Evolutionary conservation across 768 basidiomycete genomes (phyloP), one percentile per base, ranked within the genome.

Genomic region (Leucosporidium yakuticum): DNA sequence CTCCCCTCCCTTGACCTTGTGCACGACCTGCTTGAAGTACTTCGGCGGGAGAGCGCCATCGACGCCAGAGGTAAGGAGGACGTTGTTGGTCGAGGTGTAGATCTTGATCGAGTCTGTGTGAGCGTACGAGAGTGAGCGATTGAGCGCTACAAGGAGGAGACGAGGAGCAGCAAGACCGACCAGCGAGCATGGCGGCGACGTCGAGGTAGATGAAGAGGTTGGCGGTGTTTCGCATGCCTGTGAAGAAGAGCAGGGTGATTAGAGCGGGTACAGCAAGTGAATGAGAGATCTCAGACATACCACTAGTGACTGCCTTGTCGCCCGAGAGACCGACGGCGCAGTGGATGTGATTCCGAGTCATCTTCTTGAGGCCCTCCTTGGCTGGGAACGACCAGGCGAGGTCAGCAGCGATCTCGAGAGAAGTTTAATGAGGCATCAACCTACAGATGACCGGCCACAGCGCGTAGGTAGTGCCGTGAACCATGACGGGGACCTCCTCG

Each of bases 331-430:
- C 87, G 77, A 92, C 88, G 0, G 94, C 93, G 20, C 96, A 82
- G 78, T 99, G 95, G 49, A 98, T 88, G 75, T 97, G 93, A 75
- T 93, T 95, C 31, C 95, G 83, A 19, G 79, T 83, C 92, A 94
- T 96, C 69, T 69, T 63, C 66, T 71, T 76, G 21, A 77, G 64
- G 0, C 76, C 76, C 54, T 75, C 70, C 31, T 71, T 71, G 27
- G 65, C 75, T 76, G 65, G 29, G 1, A 6, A 7, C 7, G 14
- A 6, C 11, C 12, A 23, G 2, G 15, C 34, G 15, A 15, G 56
- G 53, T 55, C 53, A 57, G 56, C 53, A 12, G 8, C 8, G 23
- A 4, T 51, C 21, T 25, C 7, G 15, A 51, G 23, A n/a, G 12
- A 9, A n/a, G 8, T 3, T 23, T 4, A 51, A 2, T 15, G 50